Evolutionary conservation across 139 green algal genomes (phyloP).

Genomic region (Penium margaritaceum): DNA sequence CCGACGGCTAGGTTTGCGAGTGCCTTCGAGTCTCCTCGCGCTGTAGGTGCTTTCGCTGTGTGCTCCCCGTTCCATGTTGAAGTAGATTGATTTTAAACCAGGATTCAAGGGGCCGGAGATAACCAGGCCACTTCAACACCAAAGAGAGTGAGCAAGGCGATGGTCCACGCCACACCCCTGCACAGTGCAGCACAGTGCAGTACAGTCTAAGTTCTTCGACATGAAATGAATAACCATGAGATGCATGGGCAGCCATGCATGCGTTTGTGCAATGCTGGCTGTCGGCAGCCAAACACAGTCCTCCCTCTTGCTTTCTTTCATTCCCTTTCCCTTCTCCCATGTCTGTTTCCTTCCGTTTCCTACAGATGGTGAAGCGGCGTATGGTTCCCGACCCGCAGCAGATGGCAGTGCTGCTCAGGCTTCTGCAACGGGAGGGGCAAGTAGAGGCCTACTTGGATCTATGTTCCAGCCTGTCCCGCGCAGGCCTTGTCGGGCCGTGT

Average conservation of each 20-base stretch:
- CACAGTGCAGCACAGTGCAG: neutral
- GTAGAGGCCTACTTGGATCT: neutral
- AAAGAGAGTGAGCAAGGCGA: too few species aligned
- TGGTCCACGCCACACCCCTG: neutral
- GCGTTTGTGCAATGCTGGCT: too few species aligned
- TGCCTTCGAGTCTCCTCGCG: too few species aligned
- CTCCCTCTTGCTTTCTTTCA: neutral
- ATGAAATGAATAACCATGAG: neutral
- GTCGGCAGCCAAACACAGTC: too few species aligned
- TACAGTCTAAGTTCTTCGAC: neutral
- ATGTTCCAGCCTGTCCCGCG: neutral
- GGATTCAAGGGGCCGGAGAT: too few species aligned
- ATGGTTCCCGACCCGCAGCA: neutral
- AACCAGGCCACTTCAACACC: too few species aligned
- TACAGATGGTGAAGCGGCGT: conserved; percentile 2
- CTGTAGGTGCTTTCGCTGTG: too few species aligned
- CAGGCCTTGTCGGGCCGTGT: neutral
- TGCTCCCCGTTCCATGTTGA: neutral
- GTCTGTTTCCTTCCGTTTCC: neutral
- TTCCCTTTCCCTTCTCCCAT: neutral
- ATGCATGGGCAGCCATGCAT: too few species aligned
- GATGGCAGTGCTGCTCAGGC: conserved; percentile 1
- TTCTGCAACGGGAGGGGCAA: neutral
- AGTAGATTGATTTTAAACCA: too few species aligned
- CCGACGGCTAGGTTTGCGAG: too few species aligned